A percentile compares a stretch with the other conserved stretches of the same genome.
These are phyloP conservation scores for Pseudogymnoascus verrucosus DNA, from an alignment of 2,329 filamentous ascomycete genomes.

Conservation along the genomic window DNA sequence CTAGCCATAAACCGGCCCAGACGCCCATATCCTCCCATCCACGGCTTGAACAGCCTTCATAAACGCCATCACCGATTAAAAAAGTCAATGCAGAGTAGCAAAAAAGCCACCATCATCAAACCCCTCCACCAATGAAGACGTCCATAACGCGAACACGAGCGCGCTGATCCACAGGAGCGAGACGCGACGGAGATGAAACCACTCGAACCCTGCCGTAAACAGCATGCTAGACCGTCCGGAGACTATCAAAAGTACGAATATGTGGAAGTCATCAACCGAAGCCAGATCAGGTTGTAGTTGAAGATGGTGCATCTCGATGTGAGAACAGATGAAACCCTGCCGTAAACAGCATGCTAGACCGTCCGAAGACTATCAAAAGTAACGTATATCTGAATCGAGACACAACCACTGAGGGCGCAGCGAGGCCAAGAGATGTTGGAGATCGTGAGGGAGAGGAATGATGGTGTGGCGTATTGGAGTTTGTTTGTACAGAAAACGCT, in stretches of 20 bases:
- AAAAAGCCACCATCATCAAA: not conserved
- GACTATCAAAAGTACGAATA: conserved; percentile 29
- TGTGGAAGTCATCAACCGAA: conserved; percentile 13
- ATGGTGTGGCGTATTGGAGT: conserved; percentile 11
- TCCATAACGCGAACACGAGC: conserved; percentile 1
- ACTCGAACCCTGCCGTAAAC: conserved; percentile 29
- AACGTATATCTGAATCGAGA: conserved; percentile 15
- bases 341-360: conserved; percentile 32
- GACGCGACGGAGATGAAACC: conserved; percentile 15
- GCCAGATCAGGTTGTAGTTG: conserved; percentile 17
- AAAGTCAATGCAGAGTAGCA: not conserved
- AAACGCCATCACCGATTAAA: conserved; percentile 2
- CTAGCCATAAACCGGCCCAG: conserved; percentile 7
- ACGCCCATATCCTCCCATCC: conserved; percentile 7
- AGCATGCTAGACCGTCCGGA: conserved; percentile 30
- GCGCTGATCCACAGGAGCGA: conserved; percentile 19
- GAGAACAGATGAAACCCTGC: conserved; percentile 20
- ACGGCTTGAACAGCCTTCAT: conserved; percentile 7
- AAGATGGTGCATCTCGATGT: conserved; percentile 15
- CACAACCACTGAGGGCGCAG: not conserved
- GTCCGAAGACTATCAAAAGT: conserved; percentile 29
- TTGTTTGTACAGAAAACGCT: conserved; percentile 15
- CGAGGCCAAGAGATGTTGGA: not conserved
- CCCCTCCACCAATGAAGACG: conserved; percentile 2
- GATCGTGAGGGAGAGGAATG: conserved; percentile 16